A percentile compares a stretch with the other conserved stretches of the same genome.
Conservation (phyloP, 208 protist genomes). For the Naegleria lovaniensis region DNA sequence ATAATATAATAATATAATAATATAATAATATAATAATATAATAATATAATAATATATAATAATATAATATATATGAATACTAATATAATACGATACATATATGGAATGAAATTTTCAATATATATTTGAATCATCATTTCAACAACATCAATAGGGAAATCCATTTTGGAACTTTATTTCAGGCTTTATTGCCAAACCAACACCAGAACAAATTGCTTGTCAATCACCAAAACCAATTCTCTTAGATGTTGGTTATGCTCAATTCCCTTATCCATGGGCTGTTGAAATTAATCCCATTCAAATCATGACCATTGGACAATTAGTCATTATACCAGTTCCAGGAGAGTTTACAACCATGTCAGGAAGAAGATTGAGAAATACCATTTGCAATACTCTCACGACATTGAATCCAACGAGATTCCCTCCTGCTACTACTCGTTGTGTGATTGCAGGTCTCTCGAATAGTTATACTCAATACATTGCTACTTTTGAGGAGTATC, state of each 20-base stretch:
- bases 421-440: background rate
- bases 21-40: no score
- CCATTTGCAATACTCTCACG: background rate
- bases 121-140: no score
- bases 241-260: background rate
- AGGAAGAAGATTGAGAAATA: background rate
- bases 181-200: slow-evolving; percentile 10
- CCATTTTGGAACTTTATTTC: slow-evolving; percentile 24
- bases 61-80: no score
- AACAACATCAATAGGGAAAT: background rate
- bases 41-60: no score
- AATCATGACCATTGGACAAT: background rate
- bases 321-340: background rate
- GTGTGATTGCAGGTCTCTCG: background rate
- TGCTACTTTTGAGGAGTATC: slow-evolving; percentile 24
- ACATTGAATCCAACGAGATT: background rate
- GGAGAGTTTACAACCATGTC: slow-evolving; percentile 17
- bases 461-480: slow-evolving; percentile 24
- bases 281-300: slow-evolving; percentile 3
- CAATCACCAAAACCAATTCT: slow-evolving; percentile 25
- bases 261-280: background rate
- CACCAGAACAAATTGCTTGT: slow-evolving; percentile 18
- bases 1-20: no score
- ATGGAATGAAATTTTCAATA: no score
- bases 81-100: no score